These are phyloP conservation scores for Avena atlantica DNA, from an alignment of 176 grass and related monocot species.

Conservation along the genomic window DNA sequence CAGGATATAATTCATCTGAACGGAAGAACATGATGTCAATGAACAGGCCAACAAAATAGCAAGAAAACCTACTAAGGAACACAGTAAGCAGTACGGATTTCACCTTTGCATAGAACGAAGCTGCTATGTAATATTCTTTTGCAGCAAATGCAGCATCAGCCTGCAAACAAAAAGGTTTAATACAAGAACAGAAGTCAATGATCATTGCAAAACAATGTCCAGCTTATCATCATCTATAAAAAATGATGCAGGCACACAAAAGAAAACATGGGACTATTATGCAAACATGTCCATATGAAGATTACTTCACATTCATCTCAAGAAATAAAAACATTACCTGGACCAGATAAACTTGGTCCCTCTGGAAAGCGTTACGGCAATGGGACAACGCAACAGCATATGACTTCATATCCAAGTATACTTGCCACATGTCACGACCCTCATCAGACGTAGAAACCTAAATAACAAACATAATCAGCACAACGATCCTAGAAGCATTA, in stretches of 20 bases:
- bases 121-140: slow-evolving; percentile 93
- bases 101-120: slow-evolving; percentile 97
- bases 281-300: slow-evolving; percentile 23
- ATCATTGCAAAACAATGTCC: slow-evolving; percentile 32
- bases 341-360: slow-evolving; percentile 89
- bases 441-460: slow-evolving; percentile 88
- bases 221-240: slow-evolving; percentile 32
- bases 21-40: slow-evolving; percentile 35
- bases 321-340: slow-evolving; percentile 55
- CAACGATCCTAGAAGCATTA: slow-evolving; percentile 16
- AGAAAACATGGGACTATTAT: neutral
- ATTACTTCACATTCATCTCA: slow-evolving; percentile 36
- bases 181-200: slow-evolving; percentile 21
- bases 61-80: slow-evolving; percentile 1
- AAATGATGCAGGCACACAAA: slow-evolving; percentile 21
- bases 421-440: slow-evolving; percentile 96
- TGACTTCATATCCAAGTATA: slow-evolving; percentile 89
- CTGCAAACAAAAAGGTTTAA: slow-evolving; percentile 51
- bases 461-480: slow-evolving; percentile 43
- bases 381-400: slow-evolving; percentile 87
- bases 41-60: slow-evolving; percentile 25
- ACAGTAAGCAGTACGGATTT: slow-evolving; percentile 35
- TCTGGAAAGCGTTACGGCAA: slow-evolving; percentile 75
- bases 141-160: slow-evolving; percentile 86
- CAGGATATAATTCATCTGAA: slow-evolving; percentile 87